Conservation (phyloP, 257 asterid species). For the Nyctanthes arbortristis region DNA sequence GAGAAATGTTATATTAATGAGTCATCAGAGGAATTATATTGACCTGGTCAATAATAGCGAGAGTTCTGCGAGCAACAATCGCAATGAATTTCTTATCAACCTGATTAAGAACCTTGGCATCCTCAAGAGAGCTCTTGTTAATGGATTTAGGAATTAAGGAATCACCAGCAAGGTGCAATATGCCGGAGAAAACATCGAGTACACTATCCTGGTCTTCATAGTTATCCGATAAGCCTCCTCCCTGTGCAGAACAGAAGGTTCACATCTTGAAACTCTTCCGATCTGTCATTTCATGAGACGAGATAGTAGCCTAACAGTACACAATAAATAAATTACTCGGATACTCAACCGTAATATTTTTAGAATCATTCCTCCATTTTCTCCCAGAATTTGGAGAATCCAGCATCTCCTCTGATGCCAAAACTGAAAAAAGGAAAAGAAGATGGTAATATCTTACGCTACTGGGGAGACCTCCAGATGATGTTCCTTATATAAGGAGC, state of each 20-base stretch:
- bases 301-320: slow-evolving; percentile 21
- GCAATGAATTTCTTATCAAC: slow-evolving; percentile 97
- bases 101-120: slow-evolving; percentile 84
- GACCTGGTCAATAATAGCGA: slow-evolving; percentile 92
- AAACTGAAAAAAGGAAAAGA: slow-evolving; percentile 39
- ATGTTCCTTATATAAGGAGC: slow-evolving; percentile 12
- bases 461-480: slow-evolving; percentile 21
- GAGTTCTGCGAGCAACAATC: slow-evolving; percentile 71
- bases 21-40: slow-evolving; percentile 22
- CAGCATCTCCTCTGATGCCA: slow-evolving; percentile 33
- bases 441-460: background rate
- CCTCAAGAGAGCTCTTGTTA: slow-evolving; percentile 65
- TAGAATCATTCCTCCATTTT: slow-evolving; percentile 56
- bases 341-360: slow-evolving; percentile 49
- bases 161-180: slow-evolving; percentile 60
- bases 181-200: slow-evolving; percentile 70
- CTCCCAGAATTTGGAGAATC: slow-evolving; percentile 38
- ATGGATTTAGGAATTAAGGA: slow-evolving; percentile 75
- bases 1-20: slow-evolving; percentile 4
- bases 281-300: slow-evolving; percentile 16
- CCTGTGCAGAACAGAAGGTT: slow-evolving; percentile 41
- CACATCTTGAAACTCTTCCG: slow-evolving; percentile 19
- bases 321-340: slow-evolving; percentile 18
- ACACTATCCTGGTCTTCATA: slow-evolving; percentile 46
- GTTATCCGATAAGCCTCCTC: slow-evolving; percentile 27